Base-by-base conservation (phyloP, 2,329 filamentous ascomycete species). In the Scopulariopsis brevicaulis region DNA sequence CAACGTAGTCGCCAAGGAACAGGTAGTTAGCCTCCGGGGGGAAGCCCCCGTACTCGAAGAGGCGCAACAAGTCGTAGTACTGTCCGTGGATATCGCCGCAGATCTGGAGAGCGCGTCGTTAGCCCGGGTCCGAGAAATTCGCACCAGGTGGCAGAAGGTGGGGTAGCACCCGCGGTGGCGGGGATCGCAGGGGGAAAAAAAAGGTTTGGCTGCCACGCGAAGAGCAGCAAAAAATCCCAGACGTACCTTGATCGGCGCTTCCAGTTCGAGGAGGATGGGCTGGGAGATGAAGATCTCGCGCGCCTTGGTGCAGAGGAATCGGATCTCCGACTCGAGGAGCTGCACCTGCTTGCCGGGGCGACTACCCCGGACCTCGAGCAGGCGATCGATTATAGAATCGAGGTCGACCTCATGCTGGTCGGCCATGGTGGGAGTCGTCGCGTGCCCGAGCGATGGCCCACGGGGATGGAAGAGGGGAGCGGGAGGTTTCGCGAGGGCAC, bases 221-320 rank as follows among this genome's bases (percentile, higher is more conserved):
- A 54, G 52, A 54, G 28, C 28, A 32, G 32, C 20, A 34, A 32
- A 25, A 28, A 35, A 28, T 46, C 18, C 28, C 54, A 22, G 35
- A 71, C 80, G 67, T 81, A 96, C 93, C 91, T 99, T 99, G 77
- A 99, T 97, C 62, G 94, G 94, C 70, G 94, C 94, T 76, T 97
- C 94, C 55, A 99, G 84, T 79, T 99, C 94, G 65, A 99, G 85
- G 65, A 99, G 80, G 69, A 97, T 97, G 64, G 94, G 94, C 79
- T 99, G 94, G 62, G 92, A 96, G 75, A 99, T 97, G 81, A 99
- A 97, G 69, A 99, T 97, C 80, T 99, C 94, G 65, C 94, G 88
- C 63, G 93, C 92, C 80, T 97, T 97, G 72, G 93, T 96, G 84
- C 94, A 99, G 64, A 99, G 84, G 76, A 85, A 96, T 71, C 93